phyloP scores from a whole-genome alignment of 495 filamentous ascomycete species.

The Thermothielavioides terrestris region DNA sequence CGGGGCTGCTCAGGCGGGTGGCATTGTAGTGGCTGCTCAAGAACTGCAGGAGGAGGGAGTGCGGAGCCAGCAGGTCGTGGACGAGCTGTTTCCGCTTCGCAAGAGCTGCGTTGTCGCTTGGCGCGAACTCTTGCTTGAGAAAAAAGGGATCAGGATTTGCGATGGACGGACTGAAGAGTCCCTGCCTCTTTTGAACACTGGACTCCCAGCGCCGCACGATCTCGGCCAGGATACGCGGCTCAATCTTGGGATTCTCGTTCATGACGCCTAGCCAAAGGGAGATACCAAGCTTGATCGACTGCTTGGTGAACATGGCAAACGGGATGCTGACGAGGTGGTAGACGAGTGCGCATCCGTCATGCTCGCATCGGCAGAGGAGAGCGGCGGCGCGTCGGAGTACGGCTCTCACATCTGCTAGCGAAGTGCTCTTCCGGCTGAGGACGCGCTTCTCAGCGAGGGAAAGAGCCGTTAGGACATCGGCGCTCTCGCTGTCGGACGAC shows the following conservation, averaged over 20 bases:
- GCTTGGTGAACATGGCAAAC: constrained; percentile 85
- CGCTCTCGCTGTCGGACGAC: constrained; percentile 37
- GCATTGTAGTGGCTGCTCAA: constrained; percentile 91
- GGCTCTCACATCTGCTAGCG: constrained; percentile 69
- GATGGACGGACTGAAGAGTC: constrained; percentile 71
- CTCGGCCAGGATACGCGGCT: constrained; percentile 72
- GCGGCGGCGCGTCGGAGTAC: constrained; percentile 74
- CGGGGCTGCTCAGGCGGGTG: constrained; percentile 66
- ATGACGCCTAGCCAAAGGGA: constrained; percentile 95
- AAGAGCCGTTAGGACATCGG: constrained; percentile 52
- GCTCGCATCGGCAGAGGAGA: constrained; percentile 65
- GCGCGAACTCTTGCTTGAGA: constrained; percentile 83
- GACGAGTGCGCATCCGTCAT: constrained; percentile 64
- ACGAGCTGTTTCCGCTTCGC: constrained; percentile 64
- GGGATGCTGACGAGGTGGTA: constrained; percentile 85
- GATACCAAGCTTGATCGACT: constrained; percentile 88
- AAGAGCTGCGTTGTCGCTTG: constrained; percentile 72
- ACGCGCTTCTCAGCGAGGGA: constrained; percentile 60
- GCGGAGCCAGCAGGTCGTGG: constrained; percentile 73
- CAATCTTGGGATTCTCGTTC: constrained; percentile 85
- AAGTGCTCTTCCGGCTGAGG: constrained; percentile 52
- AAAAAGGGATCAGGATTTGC: constrained; percentile 83
- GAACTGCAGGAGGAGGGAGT: constrained; percentile 78
- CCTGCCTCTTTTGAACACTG: constrained; percentile 62
- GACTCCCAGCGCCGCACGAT: constrained; percentile 81